These are phyloP conservation scores for Pseudocercospora pini-densiflorae DNA, from an alignment of 2,329 filamentous ascomycete genomes.

Conservation along the genomic window DNA sequence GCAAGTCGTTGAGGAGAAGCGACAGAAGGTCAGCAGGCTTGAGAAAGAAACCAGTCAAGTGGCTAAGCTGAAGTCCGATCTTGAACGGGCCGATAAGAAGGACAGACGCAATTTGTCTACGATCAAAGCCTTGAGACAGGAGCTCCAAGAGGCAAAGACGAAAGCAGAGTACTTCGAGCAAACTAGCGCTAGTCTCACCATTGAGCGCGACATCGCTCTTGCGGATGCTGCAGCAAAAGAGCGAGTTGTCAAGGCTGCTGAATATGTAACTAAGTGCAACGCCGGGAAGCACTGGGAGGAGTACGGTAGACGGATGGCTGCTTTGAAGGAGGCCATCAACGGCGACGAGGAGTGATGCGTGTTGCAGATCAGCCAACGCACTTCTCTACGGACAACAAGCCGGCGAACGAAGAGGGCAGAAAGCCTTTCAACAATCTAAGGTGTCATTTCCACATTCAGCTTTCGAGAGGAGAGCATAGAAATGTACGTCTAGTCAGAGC, in stretches of 20 bases:
- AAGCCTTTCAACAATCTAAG: too few relatives aligned
- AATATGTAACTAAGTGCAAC: not conserved
- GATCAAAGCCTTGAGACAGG: not conserved
- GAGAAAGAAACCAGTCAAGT: slow-evolving; percentile 6
- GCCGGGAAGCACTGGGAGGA: not conserved
- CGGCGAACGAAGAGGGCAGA: too few relatives aligned
- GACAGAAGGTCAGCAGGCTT: slow-evolving; percentile 12
- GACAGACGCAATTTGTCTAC: not conserved
- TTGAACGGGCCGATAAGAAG: not conserved
- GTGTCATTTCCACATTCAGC: too few relatives aligned
- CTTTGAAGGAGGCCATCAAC: not conserved
- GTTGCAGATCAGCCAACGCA: too few relatives aligned
- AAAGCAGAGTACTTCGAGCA: too few relatives aligned
- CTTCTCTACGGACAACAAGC: too few relatives aligned
- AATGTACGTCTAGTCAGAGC: too few relatives aligned
- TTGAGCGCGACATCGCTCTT: not conserved
- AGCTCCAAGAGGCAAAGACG: not conserved
- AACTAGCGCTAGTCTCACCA: not conserved
- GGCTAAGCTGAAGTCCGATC: slow-evolving; percentile 12
- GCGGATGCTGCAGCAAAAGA: not conserved
- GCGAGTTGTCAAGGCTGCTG: not conserved
- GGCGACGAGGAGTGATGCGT: not conserved
- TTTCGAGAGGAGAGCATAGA: too few relatives aligned
- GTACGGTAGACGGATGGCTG: not conserved
- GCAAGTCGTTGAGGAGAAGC: not conserved